A percentile compares a stretch with the other conserved stretches of the same genome.
Conservation (phyloP, 306 rosid genomes). For the Sicyos edulis region DNA sequence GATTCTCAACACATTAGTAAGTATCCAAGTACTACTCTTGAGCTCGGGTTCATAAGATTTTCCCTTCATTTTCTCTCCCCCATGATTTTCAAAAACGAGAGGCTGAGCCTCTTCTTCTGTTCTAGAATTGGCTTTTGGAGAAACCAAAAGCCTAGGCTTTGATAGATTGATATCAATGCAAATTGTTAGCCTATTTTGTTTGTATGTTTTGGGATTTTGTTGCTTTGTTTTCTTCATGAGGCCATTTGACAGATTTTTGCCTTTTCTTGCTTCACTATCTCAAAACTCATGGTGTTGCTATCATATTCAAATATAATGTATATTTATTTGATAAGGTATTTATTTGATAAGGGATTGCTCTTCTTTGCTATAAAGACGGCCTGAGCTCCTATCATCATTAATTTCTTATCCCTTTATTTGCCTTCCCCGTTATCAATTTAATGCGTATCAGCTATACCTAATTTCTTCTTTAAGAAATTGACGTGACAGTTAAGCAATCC, state of each 20-base stretch:
- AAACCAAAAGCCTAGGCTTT: slow-evolving; percentile 22
- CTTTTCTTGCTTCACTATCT: slow-evolving; percentile 14
- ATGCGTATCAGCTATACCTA: too few species aligned
- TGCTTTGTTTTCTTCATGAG: neutral
- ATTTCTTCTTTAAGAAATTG: too few species aligned
- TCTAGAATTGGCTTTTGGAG: slow-evolving; percentile 22
- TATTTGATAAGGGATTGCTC: slow-evolving; percentile 18
- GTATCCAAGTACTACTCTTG: too few species aligned
- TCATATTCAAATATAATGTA: neutral
- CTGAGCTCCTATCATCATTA: too few species aligned
- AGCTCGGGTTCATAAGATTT: neutral
- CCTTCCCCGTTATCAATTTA: too few species aligned
- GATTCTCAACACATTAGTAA: too few species aligned
- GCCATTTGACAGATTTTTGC: slow-evolving; percentile 13
- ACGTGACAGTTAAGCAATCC: too few species aligned
- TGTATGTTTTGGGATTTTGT: neutral
- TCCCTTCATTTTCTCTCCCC: neutral
- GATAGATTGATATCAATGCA: neutral
- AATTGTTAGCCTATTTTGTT: neutral
- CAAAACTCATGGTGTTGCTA: slow-evolving; percentile 3
- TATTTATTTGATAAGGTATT: slow-evolving; percentile 5
- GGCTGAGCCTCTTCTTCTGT: neutral
- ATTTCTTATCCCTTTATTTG: too few species aligned
- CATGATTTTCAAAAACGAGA: neutral
- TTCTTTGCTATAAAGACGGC: neutral